Conservation (phyloP, 2,329 filamentous ascomycete species). For the Talaromyces sp. region DNA sequence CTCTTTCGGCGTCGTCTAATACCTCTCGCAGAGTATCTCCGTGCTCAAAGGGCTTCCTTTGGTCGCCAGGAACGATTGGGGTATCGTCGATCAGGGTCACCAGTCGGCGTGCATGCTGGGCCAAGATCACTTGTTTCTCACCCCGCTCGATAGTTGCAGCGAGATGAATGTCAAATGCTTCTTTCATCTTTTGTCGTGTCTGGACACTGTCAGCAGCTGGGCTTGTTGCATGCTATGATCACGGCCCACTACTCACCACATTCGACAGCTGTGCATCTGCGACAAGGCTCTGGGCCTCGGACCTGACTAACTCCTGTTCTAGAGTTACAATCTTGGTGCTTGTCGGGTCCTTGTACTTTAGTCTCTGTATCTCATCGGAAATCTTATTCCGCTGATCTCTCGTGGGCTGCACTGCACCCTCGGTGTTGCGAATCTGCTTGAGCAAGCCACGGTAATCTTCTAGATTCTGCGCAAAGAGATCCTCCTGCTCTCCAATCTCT, state of each 20-base stretch:
- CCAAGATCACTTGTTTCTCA: constrained; percentile 93
- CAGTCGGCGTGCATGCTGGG: constrained; percentile 81
- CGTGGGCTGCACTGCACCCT: constrained; percentile 89
- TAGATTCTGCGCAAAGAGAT: constrained; percentile 76
- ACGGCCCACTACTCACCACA: constrained; percentile 58
- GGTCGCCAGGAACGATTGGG: constrained; percentile 81
- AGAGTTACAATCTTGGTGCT: constrained; percentile 75
- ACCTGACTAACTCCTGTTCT: constrained; percentile 93
- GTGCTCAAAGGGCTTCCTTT: constrained; percentile 63
- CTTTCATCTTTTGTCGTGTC: constrained; percentile 94
- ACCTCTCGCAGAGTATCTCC: constrained; percentile 70
- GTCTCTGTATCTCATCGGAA: constrained; percentile 81
- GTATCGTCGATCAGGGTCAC: constrained; percentile 83
- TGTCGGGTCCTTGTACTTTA: constrained; percentile 89
- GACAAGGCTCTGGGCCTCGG: constrained; percentile 92
- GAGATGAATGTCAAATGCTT: constrained; percentile 86
- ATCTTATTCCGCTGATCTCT: constrained; percentile 84
- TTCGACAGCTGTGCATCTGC: constrained; percentile 96
- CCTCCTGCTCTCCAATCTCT: constrained; percentile 92
- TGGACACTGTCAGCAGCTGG: constrained; percentile 30
- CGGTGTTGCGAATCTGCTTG: constrained; percentile 92
- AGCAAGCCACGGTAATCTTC: constrained; percentile 79
- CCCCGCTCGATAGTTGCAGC: constrained; percentile 89
- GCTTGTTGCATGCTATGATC: background rate
- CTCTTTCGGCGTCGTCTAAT: constrained; percentile 86